phyloP scores from a whole-genome alignment of 371 early-diverging fungal species.

The Lichtheimia corymbifera region DNA sequence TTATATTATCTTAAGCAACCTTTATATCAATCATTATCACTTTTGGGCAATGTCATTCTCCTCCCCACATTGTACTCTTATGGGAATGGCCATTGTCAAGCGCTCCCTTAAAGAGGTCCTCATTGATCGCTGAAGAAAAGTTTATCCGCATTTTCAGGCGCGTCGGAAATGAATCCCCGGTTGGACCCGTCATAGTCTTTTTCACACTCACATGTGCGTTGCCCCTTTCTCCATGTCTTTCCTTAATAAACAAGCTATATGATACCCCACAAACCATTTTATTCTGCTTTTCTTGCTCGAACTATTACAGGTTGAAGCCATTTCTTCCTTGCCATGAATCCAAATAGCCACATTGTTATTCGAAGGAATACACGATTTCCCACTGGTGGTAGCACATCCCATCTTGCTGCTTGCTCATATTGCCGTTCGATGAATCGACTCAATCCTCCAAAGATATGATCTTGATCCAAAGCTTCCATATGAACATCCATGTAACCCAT shows the following conservation, averaged over 20 bases:
- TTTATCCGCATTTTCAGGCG: constrained; percentile 13
- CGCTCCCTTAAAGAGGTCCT: too few species aligned
- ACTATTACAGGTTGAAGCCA: constrained; percentile 21
- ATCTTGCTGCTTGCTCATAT: constrained; percentile 15
- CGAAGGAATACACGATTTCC: constrained; percentile 12
- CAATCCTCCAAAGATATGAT: constrained; percentile 20
- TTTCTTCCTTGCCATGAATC: constrained; percentile 1
- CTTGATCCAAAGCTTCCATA: constrained; percentile 3
- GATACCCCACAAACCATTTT: not conserved
- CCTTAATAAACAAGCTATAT: too few species aligned
- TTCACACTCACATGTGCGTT: too few species aligned
- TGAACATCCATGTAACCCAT: constrained; percentile 16
- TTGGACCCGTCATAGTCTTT: not conserved
- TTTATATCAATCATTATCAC: too few species aligned
- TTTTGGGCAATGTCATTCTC: too few species aligned
- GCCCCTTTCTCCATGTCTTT: too few species aligned
- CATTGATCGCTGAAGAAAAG: constrained; percentile 1
- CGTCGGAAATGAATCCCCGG: constrained; percentile 7
- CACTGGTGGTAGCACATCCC: constrained; percentile 8
- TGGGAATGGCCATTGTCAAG: too few species aligned
- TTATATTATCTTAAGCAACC: not conserved
- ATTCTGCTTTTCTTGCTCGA: not conserved
- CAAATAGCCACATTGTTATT: constrained; percentile 7
- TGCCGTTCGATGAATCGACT: constrained; percentile 9
- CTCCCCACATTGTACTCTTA: too few species aligned